These are phyloP conservation scores for Akanthomyces dipterigenus DNA, from an alignment of 2,329 filamentous ascomycete species.

Conservation along the genomic window DNA sequence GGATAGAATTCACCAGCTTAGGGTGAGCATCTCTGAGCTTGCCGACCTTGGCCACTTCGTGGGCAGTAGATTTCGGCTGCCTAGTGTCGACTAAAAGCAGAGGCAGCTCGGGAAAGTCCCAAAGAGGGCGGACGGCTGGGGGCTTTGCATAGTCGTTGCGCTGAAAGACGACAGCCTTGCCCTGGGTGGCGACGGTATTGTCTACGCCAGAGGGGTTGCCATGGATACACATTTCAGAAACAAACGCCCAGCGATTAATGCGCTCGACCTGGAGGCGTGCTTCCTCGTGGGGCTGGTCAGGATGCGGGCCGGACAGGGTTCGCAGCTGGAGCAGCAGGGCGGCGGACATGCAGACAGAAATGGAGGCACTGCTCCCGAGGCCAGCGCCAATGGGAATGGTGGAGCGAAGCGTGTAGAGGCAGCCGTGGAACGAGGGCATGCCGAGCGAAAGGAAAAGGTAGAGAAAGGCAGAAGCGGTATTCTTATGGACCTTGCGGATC, in stretches of 20 bases:
- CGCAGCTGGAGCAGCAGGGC: slow-evolving; percentile 84
- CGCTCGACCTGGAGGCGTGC: slow-evolving; percentile 86
- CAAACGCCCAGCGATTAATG: slow-evolving; percentile 97
- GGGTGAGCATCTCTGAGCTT: slow-evolving; percentile 66
- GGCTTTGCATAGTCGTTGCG: slow-evolving; percentile 71
- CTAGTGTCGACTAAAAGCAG: slow-evolving; percentile 84
- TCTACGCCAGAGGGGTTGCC: slow-evolving; percentile 95
- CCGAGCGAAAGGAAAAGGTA: slow-evolving; percentile 90
- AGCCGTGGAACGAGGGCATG: slow-evolving; percentile 69
- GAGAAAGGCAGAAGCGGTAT: slow-evolving; percentile 77
- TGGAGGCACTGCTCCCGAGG: slow-evolving; percentile 88
- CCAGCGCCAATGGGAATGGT: slow-evolving; percentile 91
- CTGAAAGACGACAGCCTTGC: slow-evolving; percentile 90
- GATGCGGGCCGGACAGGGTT: slow-evolving; percentile 81
- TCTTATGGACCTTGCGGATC: slow-evolving; percentile 75
- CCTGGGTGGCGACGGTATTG: slow-evolving; percentile 90
- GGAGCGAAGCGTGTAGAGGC: slow-evolving; percentile 83
- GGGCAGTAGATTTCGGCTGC: slow-evolving; percentile 76
- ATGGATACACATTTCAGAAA: slow-evolving; percentile 94
- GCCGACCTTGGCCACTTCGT: slow-evolving; percentile 81
- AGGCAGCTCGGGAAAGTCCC: slow-evolving; percentile 86
- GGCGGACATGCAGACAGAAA: slow-evolving; percentile 79
- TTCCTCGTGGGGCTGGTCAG: slow-evolving; percentile 82
- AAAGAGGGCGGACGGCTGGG: slow-evolving; percentile 67
- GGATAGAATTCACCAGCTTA: slow-evolving; percentile 68